phyloP scores from a whole-genome alignment of 257 asterid species.

The Scutellaria minor region DNA sequence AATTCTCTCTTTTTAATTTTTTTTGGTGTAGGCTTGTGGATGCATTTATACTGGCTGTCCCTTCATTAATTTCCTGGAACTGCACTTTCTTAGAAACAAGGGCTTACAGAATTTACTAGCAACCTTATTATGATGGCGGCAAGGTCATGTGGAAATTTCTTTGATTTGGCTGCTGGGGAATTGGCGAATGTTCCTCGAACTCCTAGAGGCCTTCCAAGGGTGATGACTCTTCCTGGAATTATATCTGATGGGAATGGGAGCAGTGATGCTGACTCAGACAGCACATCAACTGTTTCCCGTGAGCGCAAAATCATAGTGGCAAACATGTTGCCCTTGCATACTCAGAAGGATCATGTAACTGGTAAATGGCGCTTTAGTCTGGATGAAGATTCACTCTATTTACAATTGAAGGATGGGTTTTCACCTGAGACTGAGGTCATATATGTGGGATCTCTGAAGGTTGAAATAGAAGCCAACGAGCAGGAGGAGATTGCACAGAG shows the following conservation, averaged over 20 bases:
- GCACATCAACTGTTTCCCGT: constrained; percentile 54
- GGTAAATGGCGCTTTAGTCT: constrained; percentile 69
- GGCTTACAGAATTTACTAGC: constrained; percentile 29
- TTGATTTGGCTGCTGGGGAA: constrained; percentile 72
- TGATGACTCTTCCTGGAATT: constrained; percentile 77
- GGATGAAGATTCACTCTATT: constrained; percentile 76
- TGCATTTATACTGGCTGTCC: constrained; percentile 4
- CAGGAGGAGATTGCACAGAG: constrained; percentile 85
- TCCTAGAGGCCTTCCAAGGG: constrained; percentile 79
- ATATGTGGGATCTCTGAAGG: constrained; percentile 86
- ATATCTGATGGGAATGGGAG: constrained; percentile 59
- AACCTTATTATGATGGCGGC: constrained; percentile 57
- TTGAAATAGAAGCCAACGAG: constrained; percentile 69
- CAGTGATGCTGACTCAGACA: constrained; percentile 77
- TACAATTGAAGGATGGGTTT: constrained; percentile 87
- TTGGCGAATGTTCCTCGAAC: constrained; percentile 60
- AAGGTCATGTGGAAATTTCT: constrained; percentile 64
- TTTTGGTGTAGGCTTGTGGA: constrained; percentile 37
- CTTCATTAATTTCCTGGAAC: constrained; percentile 30
- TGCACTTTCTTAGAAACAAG: constrained; percentile 29
- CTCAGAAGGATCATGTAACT: constrained; percentile 61
- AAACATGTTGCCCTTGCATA: constrained; percentile 78
- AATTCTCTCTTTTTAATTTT: constrained; percentile 3
- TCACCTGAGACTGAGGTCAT: constrained; percentile 75
- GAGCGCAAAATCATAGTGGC: constrained; percentile 82